Percentiles rank a stretch among this genome's conserved stretches.
These are phyloP conservation scores for Tilletia indica DNA, from an alignment of 1,284 basidiomycete species.

Conservation along the genomic window DNA sequence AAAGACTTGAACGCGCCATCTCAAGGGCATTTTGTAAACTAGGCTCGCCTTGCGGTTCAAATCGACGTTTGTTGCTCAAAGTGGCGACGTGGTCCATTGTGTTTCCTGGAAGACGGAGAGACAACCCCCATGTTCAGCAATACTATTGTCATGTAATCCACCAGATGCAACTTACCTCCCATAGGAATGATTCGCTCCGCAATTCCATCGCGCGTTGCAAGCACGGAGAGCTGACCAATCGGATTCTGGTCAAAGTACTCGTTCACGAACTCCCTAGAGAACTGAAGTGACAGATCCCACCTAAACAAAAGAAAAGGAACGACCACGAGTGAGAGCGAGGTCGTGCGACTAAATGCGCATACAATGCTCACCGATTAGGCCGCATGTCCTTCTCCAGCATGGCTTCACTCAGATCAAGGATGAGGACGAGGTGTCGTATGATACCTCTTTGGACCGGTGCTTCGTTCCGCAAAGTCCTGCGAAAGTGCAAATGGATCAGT, in stretches of 20 bases:
- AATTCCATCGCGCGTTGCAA: conserved; percentile 52
- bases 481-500: not conserved
- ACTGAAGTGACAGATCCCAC: conserved; percentile 79
- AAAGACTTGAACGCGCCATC: conserved; percentile 64
- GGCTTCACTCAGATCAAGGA: conserved; percentile 83
- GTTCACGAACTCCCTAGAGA: conserved; percentile 72
- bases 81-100: conserved; percentile 86
- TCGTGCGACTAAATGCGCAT: not conserved
- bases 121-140: not conserved
- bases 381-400: conserved; percentile 96
- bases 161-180: conserved; percentile 65
- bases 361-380: conserved; percentile 66
- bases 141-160: not conserved
- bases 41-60: conserved; percentile 88
- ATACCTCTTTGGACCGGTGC: conserved; percentile 88
- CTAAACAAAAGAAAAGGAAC: not conserved
- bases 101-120: conserved; percentile 66
- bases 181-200: conserved; percentile 60
- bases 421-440: conserved; percentile 86
- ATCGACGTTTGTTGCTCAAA: conserved; percentile 78
- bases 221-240: conserved; percentile 70
- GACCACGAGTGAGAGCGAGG: not conserved
- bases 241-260: conserved; percentile 99
- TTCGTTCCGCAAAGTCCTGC: conserved; percentile 64
- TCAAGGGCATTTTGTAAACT: conserved; percentile 94